Evolutionary conservation across 768 basidiomycete species (phyloP).

Genomic region (Cantharellus cinnabarinus): DNA sequence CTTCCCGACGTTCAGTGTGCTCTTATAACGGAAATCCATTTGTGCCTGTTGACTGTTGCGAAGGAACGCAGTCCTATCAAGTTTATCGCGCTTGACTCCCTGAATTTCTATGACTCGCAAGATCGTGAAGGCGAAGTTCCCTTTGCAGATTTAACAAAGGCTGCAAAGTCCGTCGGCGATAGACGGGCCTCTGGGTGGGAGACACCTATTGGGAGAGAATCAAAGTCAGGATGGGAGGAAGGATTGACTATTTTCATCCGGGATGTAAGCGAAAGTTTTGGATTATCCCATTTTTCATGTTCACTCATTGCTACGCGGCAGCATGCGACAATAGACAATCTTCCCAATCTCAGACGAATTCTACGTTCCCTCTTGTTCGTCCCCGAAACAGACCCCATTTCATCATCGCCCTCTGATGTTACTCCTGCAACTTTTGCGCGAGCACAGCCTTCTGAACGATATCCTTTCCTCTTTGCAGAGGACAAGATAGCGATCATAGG

Average conservation of each 20-base stretch:
- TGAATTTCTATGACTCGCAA: constrained; percentile 20
- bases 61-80: constrained; percentile 63
- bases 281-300: neutral
- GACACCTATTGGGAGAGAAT: constrained; percentile 46
- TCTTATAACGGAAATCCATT: constrained; percentile 75
- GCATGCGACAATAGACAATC: constrained; percentile 55
- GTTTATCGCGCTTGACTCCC: constrained; percentile 43
- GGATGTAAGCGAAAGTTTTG: constrained; percentile 41
- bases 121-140: constrained; percentile 18
- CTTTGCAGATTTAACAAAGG: constrained; percentile 39
- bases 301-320: constrained; percentile 15
- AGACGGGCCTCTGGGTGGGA: constrained; percentile 38
- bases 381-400: constrained; percentile 26
- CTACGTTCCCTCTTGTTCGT: constrained; percentile 55
- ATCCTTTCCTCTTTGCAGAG: constrained; percentile 45
- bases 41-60: constrained; percentile 70
- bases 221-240: constrained; percentile 83
- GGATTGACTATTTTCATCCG: constrained; percentile 73
- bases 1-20: constrained; percentile 45
- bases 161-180: constrained; percentile 64
- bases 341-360: constrained; percentile 51
- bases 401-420: constrained; percentile 29
- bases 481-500: constrained; percentile 73
- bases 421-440: constrained; percentile 18
- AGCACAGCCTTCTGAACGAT: constrained; percentile 40